Conservation (phyloP, 2,329 filamentous ascomycete genomes). For the Exophiala alcalophila region DNA sequence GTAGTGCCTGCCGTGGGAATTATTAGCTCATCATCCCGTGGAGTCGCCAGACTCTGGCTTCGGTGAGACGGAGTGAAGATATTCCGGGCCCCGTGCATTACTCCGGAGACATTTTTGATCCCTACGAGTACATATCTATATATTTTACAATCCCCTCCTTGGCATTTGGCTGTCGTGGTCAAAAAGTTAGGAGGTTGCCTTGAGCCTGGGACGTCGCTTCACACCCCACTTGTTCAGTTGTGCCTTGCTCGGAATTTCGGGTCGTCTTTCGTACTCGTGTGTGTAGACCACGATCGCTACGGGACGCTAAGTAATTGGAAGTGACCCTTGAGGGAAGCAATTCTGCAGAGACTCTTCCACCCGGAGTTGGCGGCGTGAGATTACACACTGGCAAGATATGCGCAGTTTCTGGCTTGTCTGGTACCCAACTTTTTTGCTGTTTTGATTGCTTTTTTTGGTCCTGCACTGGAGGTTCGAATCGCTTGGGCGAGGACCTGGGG, state of each 20-base stretch:
- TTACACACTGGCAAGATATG: conserved; percentile 43
- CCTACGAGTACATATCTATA: conserved; percentile 6
- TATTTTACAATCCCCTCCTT: conserved; percentile 17
- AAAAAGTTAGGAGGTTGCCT: conserved; percentile 29
- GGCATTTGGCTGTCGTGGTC: conserved; percentile 30
- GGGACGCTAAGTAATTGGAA: conserved; percentile 53
- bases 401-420: conserved; percentile 33
- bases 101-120: no score
- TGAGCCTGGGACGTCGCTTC: conserved; percentile 27
- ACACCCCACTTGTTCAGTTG: conserved; percentile 35
- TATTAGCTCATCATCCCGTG: no score
- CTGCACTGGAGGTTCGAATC: neutral
- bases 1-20: no score
- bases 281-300: conserved; percentile 55
- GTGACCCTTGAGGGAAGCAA: conserved; percentile 57
- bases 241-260: conserved; percentile 57
- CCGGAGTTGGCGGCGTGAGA: conserved; percentile 55
- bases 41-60: no score
- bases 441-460: conserved; percentile 3
- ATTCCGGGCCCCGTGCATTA: no score
- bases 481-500: neutral
- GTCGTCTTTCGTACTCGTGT: conserved; percentile 52
- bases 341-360: conserved; percentile 57
- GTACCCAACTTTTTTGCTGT: conserved; percentile 35
- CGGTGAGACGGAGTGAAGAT: no score